Conservation (phyloP, 2,329 filamentous ascomycete species). For the Monilinia aucupariae region DNA sequence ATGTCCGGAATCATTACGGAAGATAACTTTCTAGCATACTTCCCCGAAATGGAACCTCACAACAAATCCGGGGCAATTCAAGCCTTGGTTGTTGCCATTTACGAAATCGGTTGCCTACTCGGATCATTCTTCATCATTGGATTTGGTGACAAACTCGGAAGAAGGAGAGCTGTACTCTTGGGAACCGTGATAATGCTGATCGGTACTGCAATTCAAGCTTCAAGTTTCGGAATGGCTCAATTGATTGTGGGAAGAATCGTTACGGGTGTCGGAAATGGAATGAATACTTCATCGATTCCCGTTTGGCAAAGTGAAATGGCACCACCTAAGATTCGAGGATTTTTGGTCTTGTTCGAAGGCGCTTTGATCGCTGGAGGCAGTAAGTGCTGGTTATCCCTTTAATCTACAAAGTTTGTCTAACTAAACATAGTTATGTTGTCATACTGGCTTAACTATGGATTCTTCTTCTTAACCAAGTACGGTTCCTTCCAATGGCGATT, state of each 20-base stretch:
- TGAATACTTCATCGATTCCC: slow-evolving; percentile 46
- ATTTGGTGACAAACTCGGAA: slow-evolving; percentile 52
- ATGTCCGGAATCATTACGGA: slow-evolving; percentile 41
- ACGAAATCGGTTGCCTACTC: slow-evolving; percentile 55
- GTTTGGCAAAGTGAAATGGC: slow-evolving; percentile 59
- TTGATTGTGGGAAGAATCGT: slow-evolving; percentile 49
- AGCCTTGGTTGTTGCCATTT: slow-evolving; percentile 50
- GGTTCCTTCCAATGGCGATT: slow-evolving; percentile 54
- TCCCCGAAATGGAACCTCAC: slow-evolving; percentile 25
- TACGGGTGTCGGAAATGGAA: slow-evolving; percentile 47
- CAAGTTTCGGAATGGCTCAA: slow-evolving; percentile 44
- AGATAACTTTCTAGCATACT: slow-evolving; percentile 42
- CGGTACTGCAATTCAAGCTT: slow-evolving; percentile 44
- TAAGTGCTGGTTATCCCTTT: neutral
- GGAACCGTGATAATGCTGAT: slow-evolving; percentile 54
- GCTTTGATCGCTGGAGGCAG: slow-evolving; percentile 51
- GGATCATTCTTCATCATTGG: slow-evolving; percentile 53
- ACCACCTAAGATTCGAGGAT: slow-evolving; percentile 52
- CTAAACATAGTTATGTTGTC: slow-evolving; percentile 33
- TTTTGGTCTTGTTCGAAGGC: slow-evolving; percentile 56
- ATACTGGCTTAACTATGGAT: slow-evolving; percentile 58
- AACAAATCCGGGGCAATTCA: slow-evolving; percentile 29
- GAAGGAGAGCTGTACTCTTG: slow-evolving; percentile 51
- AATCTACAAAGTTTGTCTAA: neutral
- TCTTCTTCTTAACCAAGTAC: slow-evolving; percentile 49